Base-by-base conservation (phyloP, 371 early-diverging fungal species). In the Apophysomyces sp. region DNA sequence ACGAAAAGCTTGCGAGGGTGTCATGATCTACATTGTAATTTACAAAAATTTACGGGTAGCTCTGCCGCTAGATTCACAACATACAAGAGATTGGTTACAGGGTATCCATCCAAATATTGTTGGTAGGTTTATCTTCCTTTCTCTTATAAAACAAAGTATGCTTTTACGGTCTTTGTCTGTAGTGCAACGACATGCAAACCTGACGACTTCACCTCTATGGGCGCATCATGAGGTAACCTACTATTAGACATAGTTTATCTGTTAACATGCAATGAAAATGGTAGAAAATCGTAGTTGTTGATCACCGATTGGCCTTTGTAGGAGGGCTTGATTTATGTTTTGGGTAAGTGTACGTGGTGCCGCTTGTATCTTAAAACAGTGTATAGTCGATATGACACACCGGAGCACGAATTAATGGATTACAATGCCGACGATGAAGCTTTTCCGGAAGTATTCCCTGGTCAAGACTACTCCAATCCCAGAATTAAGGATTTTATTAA, bases 281-380 rank as follows among this genome's bases (percentile, higher is more conserved):
- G 15, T 63, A 95, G 82, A 97, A 97, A 86, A 87, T 94, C 32
- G 82, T 91, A 1, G 82, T 95, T 0, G 77, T 97, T 13, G 98
- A 97, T 73, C 76, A 86, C 63, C 81, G 86, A 29, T 72, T 94
- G 54, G 95, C 93, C 2, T 97, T 94, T 71, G 83, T 94, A 26
- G 98, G 98, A 28, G 98, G 98, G 0, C 77, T 97, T 11, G 98
- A 97, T 67, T 68, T 95, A 59, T 96, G 96, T 74, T 92, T 91
- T 74, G 98, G 84, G 82, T 78, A 71, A 57, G 51, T 15, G n/a
- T 2, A 52, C 2, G 15, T 12, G 1, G 27, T 41, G 27, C 39
- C 26, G 29, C 13, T 18, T n/a, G 28, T 49, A 29, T 52, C 24
- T 21, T 55, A 27, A 55, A 27, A 16, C 16, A 15, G 6, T 60